Evolutionary conservation across 2,329 filamentous ascomycete genomes (phyloP), one percentile per base, ranked within the genome.

Genomic region (Kalaharituber pfeilii): DNA sequence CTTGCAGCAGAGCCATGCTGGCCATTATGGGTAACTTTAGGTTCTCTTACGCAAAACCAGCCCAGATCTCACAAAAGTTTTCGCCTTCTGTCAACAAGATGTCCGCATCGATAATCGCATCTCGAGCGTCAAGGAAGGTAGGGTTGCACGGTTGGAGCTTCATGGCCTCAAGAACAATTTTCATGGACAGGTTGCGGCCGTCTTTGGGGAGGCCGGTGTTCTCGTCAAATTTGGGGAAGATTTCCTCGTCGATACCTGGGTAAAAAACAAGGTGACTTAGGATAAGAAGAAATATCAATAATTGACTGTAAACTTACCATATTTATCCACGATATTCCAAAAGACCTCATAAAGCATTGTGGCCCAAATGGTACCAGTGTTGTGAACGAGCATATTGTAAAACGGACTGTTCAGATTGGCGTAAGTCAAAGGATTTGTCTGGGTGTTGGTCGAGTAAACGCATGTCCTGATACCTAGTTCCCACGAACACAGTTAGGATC

Each of bases 71-170:
- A 52, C 75, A 78, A 11, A 61, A 56, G 64, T 78, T 78, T 9
- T 61, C 63, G 2, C 75, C 75, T 1, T 68, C 70, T 1, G 75
- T 78, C 7, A 78, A 66, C 3, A 70, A 69, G 29, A 65, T 65
- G 62, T 78, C 75, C 0, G 75, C 75, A 55, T 78, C 76, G 22
- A 78, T 61, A 58, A 78, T 78, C 18, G 74, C 74, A 53, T 77
- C 70, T 26, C 76, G 69, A 1, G 74, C 73, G 52, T 71, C 69
- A 9, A 76, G 66, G 54, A 78, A 74, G 51, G 69, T 75, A 26
- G 75, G 75, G 60, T 70, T 72, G 67, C 75, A 78, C 15, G 75
- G 75, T 68, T 78, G 75, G 53, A 78, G 67, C 2, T 72, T 69
- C 70, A 78, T 69, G 8, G 67, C 75, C 44, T 75, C 70, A 2